Base-by-base conservation (phyloP, 177 flowering plant genomes). In the Telopea speciosissima region DNA sequence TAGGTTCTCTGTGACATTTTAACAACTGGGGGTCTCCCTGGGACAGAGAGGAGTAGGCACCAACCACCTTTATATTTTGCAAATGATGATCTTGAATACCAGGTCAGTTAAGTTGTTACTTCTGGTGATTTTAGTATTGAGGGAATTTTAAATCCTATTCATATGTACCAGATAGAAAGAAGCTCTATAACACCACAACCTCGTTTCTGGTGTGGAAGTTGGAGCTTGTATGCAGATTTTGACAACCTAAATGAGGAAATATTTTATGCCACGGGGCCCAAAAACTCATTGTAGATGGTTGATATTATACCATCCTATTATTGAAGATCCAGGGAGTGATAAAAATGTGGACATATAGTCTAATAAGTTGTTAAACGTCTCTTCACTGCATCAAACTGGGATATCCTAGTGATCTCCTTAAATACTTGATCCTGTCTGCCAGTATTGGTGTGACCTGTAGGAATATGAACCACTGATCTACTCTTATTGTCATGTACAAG, bases 1-100 rank as follows among this genome's bases (percentile, higher is more conserved):
- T 78, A 92, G 96, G 92, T 92, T 70, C 86, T 92, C 21, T 92
- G 97, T 77, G 97, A 92, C 72, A 82, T 89, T 78, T 73, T 92
- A 75, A 83, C 88, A 81, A 85, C 92, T 64, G 92, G 96, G 52
- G 96, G 97, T 44, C 88, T 89, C 72, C 97, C 97, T 68, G 96
- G 93, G 58, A 75, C 69, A 66, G 86, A 79, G 71, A 76, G 75
- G 71, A 75, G 75, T 74, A 83, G 84, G 56, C 78, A 79, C 52
- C 97, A 92, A 76, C 96, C 94, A 36, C 83, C 77, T 25, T 61
- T 93, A 12, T 90, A 77, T 79, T 88, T 93, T 76, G 95, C 98
- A 54, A 79, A 73, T 76, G 96, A 90, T 80, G 98, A 90, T 78
- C 94, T 93, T 71, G 85, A 83, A 68, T 93, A 93, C 78, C 96